phyloP scores from a whole-genome alignment of 1,284 basidiomycete genomes.

The Phellopilus nigrolimitatus region DNA sequence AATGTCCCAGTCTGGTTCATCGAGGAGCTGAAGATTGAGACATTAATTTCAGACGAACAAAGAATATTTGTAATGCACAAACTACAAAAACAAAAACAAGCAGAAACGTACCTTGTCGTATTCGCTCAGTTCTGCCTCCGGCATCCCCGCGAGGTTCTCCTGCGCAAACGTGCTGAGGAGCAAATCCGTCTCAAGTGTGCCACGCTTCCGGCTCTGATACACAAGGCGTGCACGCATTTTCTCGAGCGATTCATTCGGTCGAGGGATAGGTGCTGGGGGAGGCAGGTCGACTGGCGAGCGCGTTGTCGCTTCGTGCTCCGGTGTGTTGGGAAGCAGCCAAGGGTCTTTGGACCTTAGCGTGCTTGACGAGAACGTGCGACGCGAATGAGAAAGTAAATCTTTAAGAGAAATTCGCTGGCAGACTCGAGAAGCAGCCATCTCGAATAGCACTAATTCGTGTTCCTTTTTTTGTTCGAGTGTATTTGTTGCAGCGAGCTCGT shows the following conservation, averaged over 20 bases:
- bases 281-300: conserved; percentile 41
- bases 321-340: conserved; percentile 71
- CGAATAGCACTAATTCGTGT: no score
- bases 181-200: conserved; percentile 92
- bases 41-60: conserved; percentile 7
- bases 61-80: conserved; percentile 1
- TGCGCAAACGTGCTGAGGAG: conserved; percentile 91
- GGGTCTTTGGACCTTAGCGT: conserved; percentile 42
- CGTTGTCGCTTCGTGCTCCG: conserved; percentile 61
- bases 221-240: conserved; percentile 81
- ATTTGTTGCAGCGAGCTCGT: no score
- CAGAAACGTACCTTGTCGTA: conserved; percentile 78
- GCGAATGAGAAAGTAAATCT: background rate
- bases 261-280: conserved; percentile 49
- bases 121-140: conserved; percentile 72
- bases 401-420: background rate
- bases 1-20: conserved; percentile 98
- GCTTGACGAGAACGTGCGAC: conserved; percentile 4
- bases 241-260: conserved; percentile 61
- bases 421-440: background rate
- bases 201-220: conserved; percentile 93
- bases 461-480: no score
- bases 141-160: conserved; percentile 70
- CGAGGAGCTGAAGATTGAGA: conserved; percentile 62
- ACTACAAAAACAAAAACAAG: conserved; percentile 2